Percentiles rank a stretch among this genome's conserved stretches.
Conservation (phyloP, 768 basidiomycete species). For the Trametes meyenii region DNA sequence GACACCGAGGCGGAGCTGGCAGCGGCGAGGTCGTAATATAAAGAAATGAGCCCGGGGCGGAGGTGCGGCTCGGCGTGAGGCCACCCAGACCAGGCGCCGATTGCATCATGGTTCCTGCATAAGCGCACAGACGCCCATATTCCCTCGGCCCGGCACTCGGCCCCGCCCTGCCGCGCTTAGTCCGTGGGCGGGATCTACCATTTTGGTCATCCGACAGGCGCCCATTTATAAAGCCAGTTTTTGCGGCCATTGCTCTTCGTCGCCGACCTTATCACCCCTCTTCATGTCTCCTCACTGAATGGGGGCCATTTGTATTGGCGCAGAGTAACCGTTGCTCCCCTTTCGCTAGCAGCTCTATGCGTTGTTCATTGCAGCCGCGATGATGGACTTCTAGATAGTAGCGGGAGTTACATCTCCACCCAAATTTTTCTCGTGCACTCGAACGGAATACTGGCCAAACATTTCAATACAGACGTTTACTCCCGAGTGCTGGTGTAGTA, state of each 20-base stretch:
- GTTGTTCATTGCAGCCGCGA: conserved; percentile 31
- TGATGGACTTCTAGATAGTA: conserved; percentile 45
- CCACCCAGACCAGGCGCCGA: background rate
- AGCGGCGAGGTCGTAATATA: background rate
- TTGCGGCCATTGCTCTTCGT: conserved; percentile 7
- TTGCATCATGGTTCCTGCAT: conserved; percentile 16
- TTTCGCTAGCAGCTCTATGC: conserved; percentile 44
- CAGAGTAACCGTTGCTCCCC: conserved; percentile 32
- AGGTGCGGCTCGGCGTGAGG: background rate
- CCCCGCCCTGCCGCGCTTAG: background rate
- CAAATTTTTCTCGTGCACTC: background rate
- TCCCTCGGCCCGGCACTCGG: background rate
- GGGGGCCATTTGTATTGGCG: conserved; percentile 36
- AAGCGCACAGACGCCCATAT: conserved; percentile 1
- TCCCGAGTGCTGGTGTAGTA: no score
- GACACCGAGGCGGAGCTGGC: background rate
- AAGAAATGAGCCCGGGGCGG: background rate
- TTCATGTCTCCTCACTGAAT: conserved; percentile 26
- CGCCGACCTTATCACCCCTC: conserved; percentile 40
- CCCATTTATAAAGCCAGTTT: conserved; percentile 14
- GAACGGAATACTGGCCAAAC: no score
- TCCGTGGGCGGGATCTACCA: conserved; percentile 4
- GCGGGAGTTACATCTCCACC: conserved; percentile 36
- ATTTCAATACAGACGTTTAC: background rate
- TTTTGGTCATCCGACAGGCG: background rate